Base-by-base conservation (phyloP, 345 rosid genomes). In the Populus nigra region DNA sequence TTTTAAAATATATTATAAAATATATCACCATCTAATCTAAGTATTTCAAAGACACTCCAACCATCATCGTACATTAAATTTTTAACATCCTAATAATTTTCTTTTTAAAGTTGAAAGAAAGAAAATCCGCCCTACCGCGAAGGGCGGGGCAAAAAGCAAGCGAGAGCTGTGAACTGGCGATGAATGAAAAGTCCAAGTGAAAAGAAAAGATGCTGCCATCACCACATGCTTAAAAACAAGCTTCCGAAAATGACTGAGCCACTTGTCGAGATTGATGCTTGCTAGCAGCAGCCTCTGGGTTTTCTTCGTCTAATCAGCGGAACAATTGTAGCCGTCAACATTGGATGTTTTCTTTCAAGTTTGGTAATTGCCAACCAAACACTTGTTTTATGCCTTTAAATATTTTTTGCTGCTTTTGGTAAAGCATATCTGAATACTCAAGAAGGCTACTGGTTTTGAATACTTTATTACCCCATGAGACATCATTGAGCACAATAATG, bases 391-490 rank as follows among this genome's bases (percentile, higher is more conserved):
- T 47, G 53, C 45, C 45, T 41, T 41, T 41, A 11, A 10, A 41
- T 41, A 41, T 41, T 41, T 41, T 18, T 53, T 53, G 23, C 61
- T 53, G 61, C 25, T 53, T 53, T 53, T 20, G 1, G 7, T 53
- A 20, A 18, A 53, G 15, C 45, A 41, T 41, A 9, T 12, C 45
- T 41, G 45, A 2, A 9, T 10, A 2, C 45, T 41, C 12, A 12
- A 41, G 12, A 41, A 41, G 13, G 3, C 59, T 18, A 0, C 59
- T 33, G 36, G 67, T 6, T 72, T 72, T 41, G 49, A 23, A 38
- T 69, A 16, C 75, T 61, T 76, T 55, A 57, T 49, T 80, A 63
- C 75, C 5, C 75, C 5, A 50, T 78, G 72, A 35, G 76, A 68
- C 80, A 78, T 68, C 47, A 78, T 78, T 47, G 43, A 62, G 38